Evolutionary conservation across 306 rosid species (phyloP).

Genomic region (Quercus gilva): DNA sequence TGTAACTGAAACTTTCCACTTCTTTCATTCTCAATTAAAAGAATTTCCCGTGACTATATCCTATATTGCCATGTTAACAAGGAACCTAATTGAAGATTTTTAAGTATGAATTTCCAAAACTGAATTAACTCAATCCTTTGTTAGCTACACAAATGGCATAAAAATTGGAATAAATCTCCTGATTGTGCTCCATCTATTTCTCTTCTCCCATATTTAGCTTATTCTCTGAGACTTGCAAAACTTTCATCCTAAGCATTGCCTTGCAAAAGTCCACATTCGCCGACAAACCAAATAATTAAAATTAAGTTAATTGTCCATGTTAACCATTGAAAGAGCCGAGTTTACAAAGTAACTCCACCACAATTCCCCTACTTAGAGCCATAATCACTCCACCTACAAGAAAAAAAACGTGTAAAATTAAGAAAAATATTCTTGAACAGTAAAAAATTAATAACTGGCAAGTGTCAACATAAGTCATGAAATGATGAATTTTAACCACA

Average conservation of each 20-base stretch:
- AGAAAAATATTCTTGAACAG: background rate
- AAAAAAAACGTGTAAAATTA: background rate
- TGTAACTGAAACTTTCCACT: background rate
- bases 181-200: background rate
- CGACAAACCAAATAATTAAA: background rate
- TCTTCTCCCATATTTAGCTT: background rate
- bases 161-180: background rate
- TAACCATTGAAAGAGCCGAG: background rate
- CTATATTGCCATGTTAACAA: background rate
- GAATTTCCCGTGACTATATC: background rate
- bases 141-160: background rate
- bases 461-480: background rate
- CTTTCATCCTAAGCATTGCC: background rate
- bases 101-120: background rate
- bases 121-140: background rate
- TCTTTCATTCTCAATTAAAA: background rate
- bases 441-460: background rate
- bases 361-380: background rate
- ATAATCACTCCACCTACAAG: background rate
- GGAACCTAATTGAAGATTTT: background rate
- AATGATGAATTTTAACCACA: background rate
- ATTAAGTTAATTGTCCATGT: background rate
- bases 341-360: background rate
- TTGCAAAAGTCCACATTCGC: background rate
- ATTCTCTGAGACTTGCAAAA: background rate